Conservation (phyloP, 345 rosid genomes). For the Limnanthes douglasii region DNA sequence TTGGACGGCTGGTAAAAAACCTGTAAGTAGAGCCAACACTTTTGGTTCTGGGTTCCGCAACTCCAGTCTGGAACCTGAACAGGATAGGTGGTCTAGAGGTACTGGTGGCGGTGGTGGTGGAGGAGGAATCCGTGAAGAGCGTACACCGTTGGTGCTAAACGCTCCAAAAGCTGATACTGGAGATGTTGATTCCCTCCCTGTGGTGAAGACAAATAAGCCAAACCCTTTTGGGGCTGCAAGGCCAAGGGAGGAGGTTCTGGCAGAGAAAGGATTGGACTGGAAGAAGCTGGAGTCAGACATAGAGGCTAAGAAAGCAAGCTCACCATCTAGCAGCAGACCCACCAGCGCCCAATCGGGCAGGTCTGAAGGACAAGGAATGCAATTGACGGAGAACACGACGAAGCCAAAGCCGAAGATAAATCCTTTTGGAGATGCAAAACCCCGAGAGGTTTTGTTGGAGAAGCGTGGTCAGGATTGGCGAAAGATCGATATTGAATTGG, state of each 20-base stretch:
- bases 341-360: constrained; percentile 73
- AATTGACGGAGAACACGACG: constrained; percentile 38
- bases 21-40: constrained; percentile 30
- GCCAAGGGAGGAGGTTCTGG: constrained; percentile 86
- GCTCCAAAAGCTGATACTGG: constrained; percentile 37
- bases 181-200: constrained; percentile 18
- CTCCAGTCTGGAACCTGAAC: constrained; percentile 34
- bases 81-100: constrained; percentile 62
- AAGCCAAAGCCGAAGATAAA: constrained; percentile 74
- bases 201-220: constrained; percentile 39
- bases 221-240: constrained; percentile 89
- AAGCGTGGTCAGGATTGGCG: constrained; percentile 92
- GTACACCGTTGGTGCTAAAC: constrained; percentile 53
- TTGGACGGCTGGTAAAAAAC: constrained; percentile 54
- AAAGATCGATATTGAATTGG: constrained; percentile 76
- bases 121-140: constrained; percentile 31
- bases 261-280: constrained; percentile 93
- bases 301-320: constrained; percentile 47
- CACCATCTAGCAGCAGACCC: constrained; percentile 67
- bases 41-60: constrained; percentile 56
- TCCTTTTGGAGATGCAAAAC: constrained; percentile 97
- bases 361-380: constrained; percentile 62
- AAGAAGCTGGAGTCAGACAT: constrained; percentile 67
- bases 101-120: constrained; percentile 19
- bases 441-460: constrained; percentile 81